A percentile compares a stretch with the other conserved stretches of the same genome.
These are phyloP conservation scores for Aeschynomene evenia DNA, from an alignment of 306 rosid species.

Conservation along the genomic window DNA sequence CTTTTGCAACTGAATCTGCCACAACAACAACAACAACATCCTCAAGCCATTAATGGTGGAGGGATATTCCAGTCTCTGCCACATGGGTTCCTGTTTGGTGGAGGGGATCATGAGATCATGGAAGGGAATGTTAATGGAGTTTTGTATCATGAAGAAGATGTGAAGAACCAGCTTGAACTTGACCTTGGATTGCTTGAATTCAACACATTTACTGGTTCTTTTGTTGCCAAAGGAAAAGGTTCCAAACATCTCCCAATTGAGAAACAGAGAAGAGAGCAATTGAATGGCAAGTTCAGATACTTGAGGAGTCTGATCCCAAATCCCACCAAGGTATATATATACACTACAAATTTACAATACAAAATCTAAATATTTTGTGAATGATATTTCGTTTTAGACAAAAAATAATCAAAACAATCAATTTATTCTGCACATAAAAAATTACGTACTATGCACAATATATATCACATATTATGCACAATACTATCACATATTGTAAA, in stretches of 20 bases:
- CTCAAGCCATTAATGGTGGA: constrained; percentile 63
- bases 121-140: constrained; percentile 44
- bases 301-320: constrained; percentile 63
- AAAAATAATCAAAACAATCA: too few species aligned
- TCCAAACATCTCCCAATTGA: constrained; percentile 63
- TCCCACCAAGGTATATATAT: constrained; percentile 66
- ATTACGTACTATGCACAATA: too few species aligned
- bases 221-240: constrained; percentile 52
- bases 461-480: too few species aligned
- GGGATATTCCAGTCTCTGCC: constrained; percentile 73
- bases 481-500: too few species aligned
- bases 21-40: constrained; percentile 89
- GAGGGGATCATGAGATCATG: constrained; percentile 46
- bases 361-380: too few species aligned
- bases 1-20: constrained; percentile 74
- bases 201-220: constrained; percentile 47
- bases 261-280: constrained; percentile 69
- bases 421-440: too few species aligned
- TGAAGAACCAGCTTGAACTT: constrained; percentile 52
- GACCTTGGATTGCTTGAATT: constrained; percentile 76
- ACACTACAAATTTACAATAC: too few species aligned
- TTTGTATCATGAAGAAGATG: constrained; percentile 26
- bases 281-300: constrained; percentile 53
- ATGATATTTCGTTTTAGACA: too few species aligned
- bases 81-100: constrained; percentile 57